Evolutionary conservation across 805 yeast genomes (phyloP).

Genomic region (Lipomyces kockii): DNA sequence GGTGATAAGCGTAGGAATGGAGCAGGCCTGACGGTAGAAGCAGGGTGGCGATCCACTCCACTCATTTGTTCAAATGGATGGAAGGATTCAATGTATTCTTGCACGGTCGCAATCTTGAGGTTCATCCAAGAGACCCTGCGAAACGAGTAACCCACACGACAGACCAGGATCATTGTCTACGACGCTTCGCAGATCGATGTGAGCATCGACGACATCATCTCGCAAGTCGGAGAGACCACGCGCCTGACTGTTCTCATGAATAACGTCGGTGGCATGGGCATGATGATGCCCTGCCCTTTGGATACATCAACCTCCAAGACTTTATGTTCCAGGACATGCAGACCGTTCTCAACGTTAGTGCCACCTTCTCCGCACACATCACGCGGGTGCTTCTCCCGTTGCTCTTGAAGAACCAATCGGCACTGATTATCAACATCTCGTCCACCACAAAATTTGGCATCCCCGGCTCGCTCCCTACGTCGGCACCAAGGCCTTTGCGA

Average conservation of each 20-base stretch:
- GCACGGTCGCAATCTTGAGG: neutral
- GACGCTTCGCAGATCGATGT: neutral
- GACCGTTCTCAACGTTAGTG: neutral
- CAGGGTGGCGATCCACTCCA: too few relatives aligned
- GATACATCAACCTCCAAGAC: neutral
- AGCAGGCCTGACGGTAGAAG: too few relatives aligned
- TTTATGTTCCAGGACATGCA: neutral
- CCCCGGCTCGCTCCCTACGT: neutral
- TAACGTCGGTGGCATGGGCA: conserved; percentile 1
- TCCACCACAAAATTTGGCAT: neutral
- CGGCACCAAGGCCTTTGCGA: neutral
- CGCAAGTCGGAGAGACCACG: neutral
- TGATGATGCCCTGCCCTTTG: neutral
- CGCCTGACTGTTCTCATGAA: neutral
- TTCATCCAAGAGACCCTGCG: neutral
- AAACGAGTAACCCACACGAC: neutral
- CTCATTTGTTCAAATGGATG: too few relatives aligned
- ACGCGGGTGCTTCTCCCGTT: neutral
- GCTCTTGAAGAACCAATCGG: neutral
- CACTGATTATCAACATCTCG: neutral
- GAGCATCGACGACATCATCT: neutral
- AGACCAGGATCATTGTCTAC: neutral
- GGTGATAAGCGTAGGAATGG: too few relatives aligned
- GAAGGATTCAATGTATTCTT: neutral
- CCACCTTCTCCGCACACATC: conserved; percentile 3